phyloP scores from a whole-genome alignment of 345 rosid genomes.

The Dovyalis caffra region DNA sequence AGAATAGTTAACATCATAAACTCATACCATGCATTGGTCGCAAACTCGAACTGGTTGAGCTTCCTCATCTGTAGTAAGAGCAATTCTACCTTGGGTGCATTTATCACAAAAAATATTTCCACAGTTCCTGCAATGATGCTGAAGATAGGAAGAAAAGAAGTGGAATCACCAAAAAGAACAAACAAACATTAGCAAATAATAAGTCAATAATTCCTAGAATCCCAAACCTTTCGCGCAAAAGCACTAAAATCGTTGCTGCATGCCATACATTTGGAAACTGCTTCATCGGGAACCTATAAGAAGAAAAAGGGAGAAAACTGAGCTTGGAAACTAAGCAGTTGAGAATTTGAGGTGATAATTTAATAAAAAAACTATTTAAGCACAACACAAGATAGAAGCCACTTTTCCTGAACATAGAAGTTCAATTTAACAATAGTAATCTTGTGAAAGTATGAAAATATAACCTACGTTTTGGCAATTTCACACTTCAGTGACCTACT shows the following conservation, averaged over 20 bases:
- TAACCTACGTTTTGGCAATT: too few species aligned
- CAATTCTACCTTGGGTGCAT: slow-evolving; percentile 89
- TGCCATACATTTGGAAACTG: slow-evolving; percentile 72
- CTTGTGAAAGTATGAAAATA: too few species aligned
- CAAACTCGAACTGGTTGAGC: slow-evolving; percentile 95
- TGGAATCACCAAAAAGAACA: neutral
- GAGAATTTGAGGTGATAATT: neutral
- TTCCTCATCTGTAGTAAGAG: slow-evolving; percentile 90
- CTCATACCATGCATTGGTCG: slow-evolving; percentile 80
- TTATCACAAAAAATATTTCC: slow-evolving; percentile 98
- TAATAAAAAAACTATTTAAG: too few species aligned
- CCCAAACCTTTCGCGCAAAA: slow-evolving; percentile 70
- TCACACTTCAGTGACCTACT: too few species aligned
- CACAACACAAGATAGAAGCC: too few species aligned
- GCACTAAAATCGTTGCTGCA: slow-evolving; percentile 87
- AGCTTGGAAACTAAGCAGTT: too few species aligned
- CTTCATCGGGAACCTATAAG: slow-evolving; percentile 81
- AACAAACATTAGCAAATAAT: neutral
- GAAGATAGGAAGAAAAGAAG: slow-evolving; percentile 13
- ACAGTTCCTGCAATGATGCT: slow-evolving; percentile 99
- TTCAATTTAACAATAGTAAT: too few species aligned
- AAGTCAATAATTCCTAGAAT: neutral
- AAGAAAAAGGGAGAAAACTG: too few species aligned
- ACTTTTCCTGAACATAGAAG: too few species aligned
- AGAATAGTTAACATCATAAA: too few species aligned